Evolutionary conservation across 805 yeast genomes (phyloP).

Genomic region (Candida suzukii): DNA sequence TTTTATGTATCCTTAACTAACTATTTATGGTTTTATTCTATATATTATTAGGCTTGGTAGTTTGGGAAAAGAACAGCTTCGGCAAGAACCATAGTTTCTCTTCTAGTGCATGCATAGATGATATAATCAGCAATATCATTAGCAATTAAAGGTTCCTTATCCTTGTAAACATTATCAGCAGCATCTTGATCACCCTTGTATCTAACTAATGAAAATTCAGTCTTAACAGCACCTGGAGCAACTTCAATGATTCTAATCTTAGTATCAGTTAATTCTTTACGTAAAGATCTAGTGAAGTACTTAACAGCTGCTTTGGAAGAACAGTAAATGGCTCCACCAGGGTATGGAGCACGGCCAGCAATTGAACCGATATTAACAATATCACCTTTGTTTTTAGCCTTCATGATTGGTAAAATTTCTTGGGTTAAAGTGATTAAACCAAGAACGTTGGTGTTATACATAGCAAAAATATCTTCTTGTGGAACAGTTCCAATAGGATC

Average conservation of each 20-base stretch:
- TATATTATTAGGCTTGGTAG: slow-evolving; percentile 79
- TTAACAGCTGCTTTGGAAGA: slow-evolving; percentile 69
- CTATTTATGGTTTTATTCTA: slow-evolving; percentile 18
- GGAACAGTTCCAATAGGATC: slow-evolving; percentile 68
- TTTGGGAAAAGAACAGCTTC: slow-evolving; percentile 82
- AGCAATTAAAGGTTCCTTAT: slow-evolving; percentile 63
- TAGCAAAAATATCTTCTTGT: slow-evolving; percentile 57
- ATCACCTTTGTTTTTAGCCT: slow-evolving; percentile 62
- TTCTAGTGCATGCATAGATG: slow-evolving; percentile 59
- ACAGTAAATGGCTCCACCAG: slow-evolving; percentile 74
- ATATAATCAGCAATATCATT: slow-evolving; percentile 72
- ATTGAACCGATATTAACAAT: slow-evolving; percentile 70
- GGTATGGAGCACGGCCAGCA: slow-evolving; percentile 75
- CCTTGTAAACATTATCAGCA: slow-evolving; percentile 61
- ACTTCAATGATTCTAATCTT: slow-evolving; percentile 64
- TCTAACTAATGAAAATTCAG: slow-evolving; percentile 63
- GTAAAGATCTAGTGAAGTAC: slow-evolving; percentile 60
- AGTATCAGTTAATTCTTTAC: slow-evolving; percentile 47
- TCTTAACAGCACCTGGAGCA: slow-evolving; percentile 76
- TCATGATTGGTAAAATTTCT: slow-evolving; percentile 63
- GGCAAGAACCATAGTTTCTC: slow-evolving; percentile 69
- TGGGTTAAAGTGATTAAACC: slow-evolving; percentile 84
- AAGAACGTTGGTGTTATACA: slow-evolving; percentile 82
- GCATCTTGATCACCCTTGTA: slow-evolving; percentile 53
- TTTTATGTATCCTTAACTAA: too few species aligned